Evolutionary conservation across 2,329 filamentous ascomycete species (phyloP).

Genomic region (Aspergillus ruber): DNA sequence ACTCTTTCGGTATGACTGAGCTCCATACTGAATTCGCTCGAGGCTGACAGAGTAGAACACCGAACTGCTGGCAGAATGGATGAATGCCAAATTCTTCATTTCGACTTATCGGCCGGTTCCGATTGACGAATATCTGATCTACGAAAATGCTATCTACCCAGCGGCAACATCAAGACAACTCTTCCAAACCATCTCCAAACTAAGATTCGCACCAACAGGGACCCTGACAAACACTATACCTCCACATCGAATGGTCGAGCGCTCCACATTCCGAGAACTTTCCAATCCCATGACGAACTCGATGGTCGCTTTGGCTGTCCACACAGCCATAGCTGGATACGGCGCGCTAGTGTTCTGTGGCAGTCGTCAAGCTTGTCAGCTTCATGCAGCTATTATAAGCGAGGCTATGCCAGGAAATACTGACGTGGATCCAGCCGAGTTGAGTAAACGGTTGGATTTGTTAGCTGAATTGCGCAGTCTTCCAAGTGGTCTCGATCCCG

Average conservation of each 20-base stretch:
- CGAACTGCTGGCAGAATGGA: conserved; percentile 61
- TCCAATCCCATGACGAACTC: conserved; percentile 61
- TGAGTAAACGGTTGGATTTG: conserved; percentile 57
- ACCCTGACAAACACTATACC: conserved; percentile 28
- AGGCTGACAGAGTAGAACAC: conserved; percentile 53
- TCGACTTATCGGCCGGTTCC: conserved; percentile 70
- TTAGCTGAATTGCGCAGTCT: conserved; percentile 61
- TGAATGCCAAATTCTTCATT: conserved; percentile 64
- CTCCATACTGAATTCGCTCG: neutral
- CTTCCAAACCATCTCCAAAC: conserved; percentile 52
- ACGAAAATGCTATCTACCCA: conserved; percentile 61
- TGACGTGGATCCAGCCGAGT: conserved; percentile 42
- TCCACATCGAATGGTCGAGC: conserved; percentile 43
- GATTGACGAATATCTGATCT: conserved; percentile 67
- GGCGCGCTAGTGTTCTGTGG: conserved; percentile 69
- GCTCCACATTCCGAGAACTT: conserved; percentile 57
- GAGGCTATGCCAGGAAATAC: conserved; percentile 54
- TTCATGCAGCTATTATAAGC: conserved; percentile 61
- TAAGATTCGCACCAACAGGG: conserved; percentile 28
- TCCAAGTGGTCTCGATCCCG: conserved; percentile 59
- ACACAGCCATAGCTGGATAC: conserved; percentile 62
- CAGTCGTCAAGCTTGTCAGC: conserved; percentile 62
- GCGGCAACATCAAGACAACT: conserved; percentile 54
- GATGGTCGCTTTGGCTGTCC: conserved; percentile 62
- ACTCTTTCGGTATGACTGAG: conserved; percentile 58